These are phyloP conservation scores for Teratosphaeria gauchensis DNA, from an alignment of 2,329 filamentous ascomycete genomes.

Conservation along the genomic window DNA sequence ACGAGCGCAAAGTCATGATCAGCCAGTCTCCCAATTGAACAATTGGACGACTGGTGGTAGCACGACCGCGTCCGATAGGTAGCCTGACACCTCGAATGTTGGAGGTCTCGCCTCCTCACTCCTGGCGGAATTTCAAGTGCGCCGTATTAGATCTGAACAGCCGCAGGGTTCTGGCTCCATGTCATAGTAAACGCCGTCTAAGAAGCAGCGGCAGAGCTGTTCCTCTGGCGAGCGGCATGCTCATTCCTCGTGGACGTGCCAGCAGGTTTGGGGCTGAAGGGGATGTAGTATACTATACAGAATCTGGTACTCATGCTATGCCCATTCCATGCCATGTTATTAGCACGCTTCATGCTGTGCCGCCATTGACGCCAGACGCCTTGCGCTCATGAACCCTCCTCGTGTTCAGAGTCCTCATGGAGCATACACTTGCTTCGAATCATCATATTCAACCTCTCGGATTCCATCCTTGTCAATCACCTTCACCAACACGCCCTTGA, in stretches of 20 bases:
- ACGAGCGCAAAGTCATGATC: too few species aligned
- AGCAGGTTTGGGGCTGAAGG: too few species aligned
- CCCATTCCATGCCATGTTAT: neutral
- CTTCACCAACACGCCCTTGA: conserved; percentile 88
- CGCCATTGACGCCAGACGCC: conserved; percentile 12
- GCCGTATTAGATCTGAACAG: too few species aligned
- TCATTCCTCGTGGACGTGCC: neutral
- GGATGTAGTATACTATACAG: neutral
- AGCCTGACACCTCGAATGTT: too few species aligned
- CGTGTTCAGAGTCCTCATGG: conserved; percentile 9
- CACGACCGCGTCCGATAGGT: too few species aligned
- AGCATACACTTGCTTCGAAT: conserved; percentile 34
- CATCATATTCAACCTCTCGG: conserved; percentile 72
- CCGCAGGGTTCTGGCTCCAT: too few species aligned
- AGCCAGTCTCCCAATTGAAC: too few species aligned
- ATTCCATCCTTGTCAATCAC: conserved; percentile 92
- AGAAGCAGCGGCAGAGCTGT: neutral
- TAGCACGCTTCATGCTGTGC: neutral
- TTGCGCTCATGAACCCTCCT: conserved; percentile 7
- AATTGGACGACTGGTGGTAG: too few species aligned
- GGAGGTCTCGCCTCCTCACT: too few species aligned
- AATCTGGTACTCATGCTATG: conserved; percentile 1
- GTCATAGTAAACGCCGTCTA: too few species aligned
- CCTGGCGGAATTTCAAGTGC: too few species aligned
- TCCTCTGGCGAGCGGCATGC: neutral